Evolutionary conservation across 306 rosid genomes (phyloP), one percentile per base, ranked within the genome.

Genomic region (Ceratonia siliqua): DNA sequence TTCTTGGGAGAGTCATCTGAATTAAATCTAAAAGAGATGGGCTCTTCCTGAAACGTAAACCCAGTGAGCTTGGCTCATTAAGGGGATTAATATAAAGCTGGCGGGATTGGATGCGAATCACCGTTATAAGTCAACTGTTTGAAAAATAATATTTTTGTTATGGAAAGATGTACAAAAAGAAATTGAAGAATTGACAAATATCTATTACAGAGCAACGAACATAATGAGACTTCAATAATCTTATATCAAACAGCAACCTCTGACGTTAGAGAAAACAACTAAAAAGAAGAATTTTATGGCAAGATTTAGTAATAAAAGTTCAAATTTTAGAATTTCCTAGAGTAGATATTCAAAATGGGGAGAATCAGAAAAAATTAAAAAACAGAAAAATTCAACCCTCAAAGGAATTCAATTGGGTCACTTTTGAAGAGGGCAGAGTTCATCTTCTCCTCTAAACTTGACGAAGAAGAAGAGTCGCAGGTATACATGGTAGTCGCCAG

Each of bases 11-110:
- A 92, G 94, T 80, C 94, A 88, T 88, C 85, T 90, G 94, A 78
- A 92, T 92, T 84, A 90, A 87, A 75, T 92, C 98, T 86, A 92
- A 69, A 50, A 90, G 89, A 2, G 98, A 90, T 0, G 98, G 98
- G 53, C 94, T 92, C 58, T 92, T 92, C 78, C 79, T 86, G 7
- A 92, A 85, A 30, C 90, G 89, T 89, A 92, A 85, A 8, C 96
- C 98, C 15, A 92, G 73, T 0, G 98, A 96, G 50, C 97, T 91
- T n/a, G 93, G 97, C 74, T 91, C 97, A 72, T 91, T 89, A 13
- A 89, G 68, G 3, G 93, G 93, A 42, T 87, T 82, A 50, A 50
- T 79, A 87, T 4, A 18, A 49, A 54, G 81, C n/a, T 1, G 82
- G 56, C 3, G 82, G 68, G 2, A 65, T 54, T n/a, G 59, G 38